phyloP scores from a whole-genome alignment of 2,329 filamentous ascomycete species.

The Fusarium temperatum region DNA sequence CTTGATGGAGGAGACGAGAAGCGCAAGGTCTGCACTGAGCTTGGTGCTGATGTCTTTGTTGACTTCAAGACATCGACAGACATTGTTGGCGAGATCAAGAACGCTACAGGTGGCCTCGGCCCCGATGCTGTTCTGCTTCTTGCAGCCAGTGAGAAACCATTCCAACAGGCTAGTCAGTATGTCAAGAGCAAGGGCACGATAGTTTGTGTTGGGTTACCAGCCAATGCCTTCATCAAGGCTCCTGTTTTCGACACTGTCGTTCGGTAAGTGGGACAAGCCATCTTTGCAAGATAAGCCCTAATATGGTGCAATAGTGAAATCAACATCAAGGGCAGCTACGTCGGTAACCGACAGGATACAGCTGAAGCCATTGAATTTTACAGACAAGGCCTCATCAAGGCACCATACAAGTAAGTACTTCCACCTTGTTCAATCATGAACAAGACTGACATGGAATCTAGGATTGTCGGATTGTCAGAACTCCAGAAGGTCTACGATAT shows the following conservation, averaged over 20 bases:
- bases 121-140: conserved; percentile 87
- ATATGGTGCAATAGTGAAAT: conserved; percentile 69
- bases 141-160: conserved; percentile 85
- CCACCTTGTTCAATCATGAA: accelerated
- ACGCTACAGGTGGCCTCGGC: conserved; percentile 77
- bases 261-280: conserved; percentile 12
- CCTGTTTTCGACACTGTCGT: conserved; percentile 88
- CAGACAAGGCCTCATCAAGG: conserved; percentile 80
- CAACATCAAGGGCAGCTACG: conserved; percentile 87
- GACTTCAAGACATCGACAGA: conserved; percentile 80
- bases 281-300: neutral
- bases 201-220: conserved; percentile 85
- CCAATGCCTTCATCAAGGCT: conserved; percentile 79
- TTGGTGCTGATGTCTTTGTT: conserved; percentile 77
- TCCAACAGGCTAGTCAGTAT: conserved; percentile 89
- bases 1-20: conserved; percentile 89
- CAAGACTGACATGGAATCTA: conserved; percentile 7
- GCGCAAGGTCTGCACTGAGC: conserved; percentile 70
- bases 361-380: conserved; percentile 90
- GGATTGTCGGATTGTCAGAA: conserved; percentile 77
- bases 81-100: conserved; percentile 77
- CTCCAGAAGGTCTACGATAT: conserved; percentile 78
- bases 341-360: conserved; percentile 86
- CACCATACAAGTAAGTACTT: conserved; percentile 71
- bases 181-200: conserved; percentile 81